These are phyloP conservation scores for Wickerhamiella allomyrinae DNA, from an alignment of 805 yeast species.

Conservation along the genomic window DNA sequence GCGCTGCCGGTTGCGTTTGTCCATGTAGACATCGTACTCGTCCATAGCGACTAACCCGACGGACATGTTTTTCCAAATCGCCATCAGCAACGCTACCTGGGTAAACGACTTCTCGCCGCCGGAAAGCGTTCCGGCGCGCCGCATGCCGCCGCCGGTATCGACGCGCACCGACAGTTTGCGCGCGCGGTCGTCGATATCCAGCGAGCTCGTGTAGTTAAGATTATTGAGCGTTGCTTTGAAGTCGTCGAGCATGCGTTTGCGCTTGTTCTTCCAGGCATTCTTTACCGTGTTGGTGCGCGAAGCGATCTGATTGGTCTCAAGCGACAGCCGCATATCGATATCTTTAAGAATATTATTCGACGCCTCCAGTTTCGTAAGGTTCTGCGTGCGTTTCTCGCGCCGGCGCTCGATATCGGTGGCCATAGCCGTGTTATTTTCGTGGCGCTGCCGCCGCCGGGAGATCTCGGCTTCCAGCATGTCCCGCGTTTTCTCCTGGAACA, in stretches of 20 bases:
- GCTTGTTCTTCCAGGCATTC: neutral
- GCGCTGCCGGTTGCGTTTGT: constrained; percentile 70
- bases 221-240: neutral
- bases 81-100: constrained; percentile 71
- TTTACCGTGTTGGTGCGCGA: neutral
- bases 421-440: neutral
- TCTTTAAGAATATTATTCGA: neutral
- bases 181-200: constrained; percentile 42
- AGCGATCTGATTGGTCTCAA: neutral
- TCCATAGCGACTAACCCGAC: constrained; percentile 80
- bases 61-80: constrained; percentile 90
- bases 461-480: neutral
- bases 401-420: neutral
- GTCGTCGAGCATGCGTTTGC: neutral
- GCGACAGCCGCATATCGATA: neutral
- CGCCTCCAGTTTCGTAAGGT: neutral
- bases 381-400: neutral
- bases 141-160: constrained; percentile 24
- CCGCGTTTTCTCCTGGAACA: neutral
- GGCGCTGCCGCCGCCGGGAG: neutral
- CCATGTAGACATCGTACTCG: constrained; percentile 96
- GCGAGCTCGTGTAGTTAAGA: constrained; percentile 51
- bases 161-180: constrained; percentile 19
- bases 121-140: constrained; percentile 71
- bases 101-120: constrained; percentile 97